Evolutionary conservation across 2,329 filamentous ascomycete genomes (phyloP), one percentile per base, ranked within the genome.

Genomic region (Beauveria brongniartii): DNA sequence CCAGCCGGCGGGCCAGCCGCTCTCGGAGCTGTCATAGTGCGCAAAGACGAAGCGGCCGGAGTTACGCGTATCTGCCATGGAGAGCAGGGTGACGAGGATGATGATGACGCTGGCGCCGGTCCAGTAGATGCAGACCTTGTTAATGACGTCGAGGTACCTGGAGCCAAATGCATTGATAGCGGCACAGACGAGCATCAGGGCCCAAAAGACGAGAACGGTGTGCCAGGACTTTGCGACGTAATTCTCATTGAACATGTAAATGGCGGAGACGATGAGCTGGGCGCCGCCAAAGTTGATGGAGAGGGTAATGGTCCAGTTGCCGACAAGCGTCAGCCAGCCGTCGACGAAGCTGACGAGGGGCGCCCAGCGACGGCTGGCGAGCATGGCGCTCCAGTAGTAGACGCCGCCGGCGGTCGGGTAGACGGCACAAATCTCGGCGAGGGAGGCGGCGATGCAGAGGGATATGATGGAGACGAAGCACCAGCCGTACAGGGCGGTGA

Each of bases 401-500:
- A 88, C 81, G 34, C 83, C 85, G 65, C 82, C 82, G 14, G 82
- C 82, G 5, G 77, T 81, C 0, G 78, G 79, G 65, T 83, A 89
- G n/a, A 86, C 85, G 6, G 85, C 87, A 62, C 88, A 79, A 67
- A 89, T 91, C 71, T 91, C 88, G 63, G 87, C 87, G 46, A 91
- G 78, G 18, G 85, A 89, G 14, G 86, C 82, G 28, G 88, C 86
- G 63, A 91, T 81, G 69, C 85, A 89, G 51, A 91, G 69, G 65
- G 90, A 91, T 74, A 89, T 90, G 63, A 90, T 69, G 51, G 86
- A 84, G 34, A 85, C 82, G 20, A 84, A 78, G 37, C 74, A 60
- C 73, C 87, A 77, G 26, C 89, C 90, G 86, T 88, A 93, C 63
- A 92, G 81, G 44, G 92, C 84, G 63, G 86, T 82, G n/a, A 84